phyloP scores from a whole-genome alignment of 164 flowering plant species.

The Platanus orientalis region DNA sequence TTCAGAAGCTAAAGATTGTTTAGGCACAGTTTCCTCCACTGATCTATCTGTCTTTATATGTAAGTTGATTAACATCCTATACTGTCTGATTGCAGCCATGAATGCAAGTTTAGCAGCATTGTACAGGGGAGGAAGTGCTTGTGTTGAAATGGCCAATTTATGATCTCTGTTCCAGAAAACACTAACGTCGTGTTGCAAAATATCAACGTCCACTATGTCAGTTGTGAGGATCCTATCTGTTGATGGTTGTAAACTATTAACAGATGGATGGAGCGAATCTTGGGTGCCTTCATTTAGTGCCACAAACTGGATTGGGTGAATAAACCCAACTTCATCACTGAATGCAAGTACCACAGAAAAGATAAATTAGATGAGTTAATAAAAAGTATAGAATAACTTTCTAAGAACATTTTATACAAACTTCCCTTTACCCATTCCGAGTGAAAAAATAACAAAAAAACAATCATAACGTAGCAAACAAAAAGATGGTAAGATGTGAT shows the following conservation, averaged over 20 bases:
- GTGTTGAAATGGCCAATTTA: slow-evolving; percentile 78
- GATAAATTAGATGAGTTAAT: background rate
- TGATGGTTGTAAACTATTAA: background rate
- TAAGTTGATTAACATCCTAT: slow-evolving; percentile 17
- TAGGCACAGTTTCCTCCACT: slow-evolving; percentile 9
- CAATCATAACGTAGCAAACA: no score
- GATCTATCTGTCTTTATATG: slow-evolving; percentile 12
- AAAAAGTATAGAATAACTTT: background rate
- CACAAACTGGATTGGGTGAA: slow-evolving; percentile 78
- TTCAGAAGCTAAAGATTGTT: slow-evolving; percentile 11
- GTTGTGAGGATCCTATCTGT: no score
- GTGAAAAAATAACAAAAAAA: no score
- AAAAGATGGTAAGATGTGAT: no score
- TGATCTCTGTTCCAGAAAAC: slow-evolving; percentile 70
- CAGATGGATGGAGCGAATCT: slow-evolving; percentile 7
- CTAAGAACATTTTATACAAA: background rate
- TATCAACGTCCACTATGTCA: slow-evolving; percentile 8
- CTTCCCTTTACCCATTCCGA: no score
- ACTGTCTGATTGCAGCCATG: slow-evolving; percentile 32
- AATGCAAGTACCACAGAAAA: slow-evolving; percentile 9
- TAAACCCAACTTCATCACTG: slow-evolving; percentile 88
- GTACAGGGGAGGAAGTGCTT: slow-evolving; percentile 46
- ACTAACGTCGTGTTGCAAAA: slow-evolving; percentile 10
- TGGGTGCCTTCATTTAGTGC: slow-evolving; percentile 36
- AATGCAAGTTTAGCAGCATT: slow-evolving; percentile 57